Evolutionary conservation across 768 basidiomycete genomes (phyloP), one percentile per base, ranked within the genome.

Genomic region (Holtermannia corniformis): DNA sequence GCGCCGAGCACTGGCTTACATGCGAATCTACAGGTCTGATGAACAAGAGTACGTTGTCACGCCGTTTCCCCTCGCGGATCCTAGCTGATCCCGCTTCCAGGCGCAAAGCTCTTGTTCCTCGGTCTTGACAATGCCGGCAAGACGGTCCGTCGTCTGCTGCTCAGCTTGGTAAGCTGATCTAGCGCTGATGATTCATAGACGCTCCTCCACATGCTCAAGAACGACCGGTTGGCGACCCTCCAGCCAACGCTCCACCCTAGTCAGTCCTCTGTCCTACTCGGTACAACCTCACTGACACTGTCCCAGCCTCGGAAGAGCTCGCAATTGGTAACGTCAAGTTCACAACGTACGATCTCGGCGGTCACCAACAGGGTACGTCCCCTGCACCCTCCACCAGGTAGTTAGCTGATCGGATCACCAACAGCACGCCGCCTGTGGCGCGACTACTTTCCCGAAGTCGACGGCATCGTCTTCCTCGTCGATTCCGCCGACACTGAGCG

Each of bases 401-500:
- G 22, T 23, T 19, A 26, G 14, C 7, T 46, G 12, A 16, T 26
- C 14, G 22, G 7, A n/a, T n/a, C n/a, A n/a, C n/a, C n/a, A n/a
- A 21, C 64, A 82, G 95, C 95, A 50, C 92, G 95, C 62, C 88
- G 95, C 62, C 84, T 97, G 72, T 99, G 95, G 95, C 83, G 91
- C 54, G 92, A 99, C 75, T 99, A 97, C 77, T 97, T 99, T 83
- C 95, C 95, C 47, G 95, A 97, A 74, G 95, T 97, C 41, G 91
- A 99, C 65, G 93, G 90, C 16, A 96, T 99, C 65, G 83, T 97
- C 68, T 99, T 97, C 82, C 79, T 99, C 53, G 92, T 99, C 55
- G 95, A 99, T 76, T 87, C 83, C 61, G 90, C 90, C 58, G 95
- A 99, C 78, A 84, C 85, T 68, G 95, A 97, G 76, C 86, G 93